phyloP scores from a whole-genome alignment of 2,329 filamentous ascomycete species.

The Diaporthe velutina region DNA sequence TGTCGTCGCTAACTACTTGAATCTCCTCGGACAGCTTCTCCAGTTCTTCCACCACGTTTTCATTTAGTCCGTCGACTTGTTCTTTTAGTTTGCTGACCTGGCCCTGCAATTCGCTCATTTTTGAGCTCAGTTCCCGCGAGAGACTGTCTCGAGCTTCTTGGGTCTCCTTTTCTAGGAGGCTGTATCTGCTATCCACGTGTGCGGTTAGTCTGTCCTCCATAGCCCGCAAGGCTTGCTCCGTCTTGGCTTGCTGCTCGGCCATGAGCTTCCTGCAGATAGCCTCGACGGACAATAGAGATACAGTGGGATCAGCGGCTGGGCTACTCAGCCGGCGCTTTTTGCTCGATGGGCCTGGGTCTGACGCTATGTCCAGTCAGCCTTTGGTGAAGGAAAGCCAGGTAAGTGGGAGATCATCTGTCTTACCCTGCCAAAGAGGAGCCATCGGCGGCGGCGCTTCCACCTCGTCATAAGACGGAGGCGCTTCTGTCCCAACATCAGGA shows the following conservation, averaged over 20 bases:
- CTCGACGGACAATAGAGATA: not conserved
- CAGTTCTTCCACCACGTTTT: not conserved
- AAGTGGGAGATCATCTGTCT: not conserved
- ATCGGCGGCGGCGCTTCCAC: constrained; percentile 20
- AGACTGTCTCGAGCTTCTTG: not conserved
- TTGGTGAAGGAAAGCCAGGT: not conserved
- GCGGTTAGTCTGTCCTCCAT: constrained; percentile 16
- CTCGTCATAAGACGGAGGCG: constrained; percentile 18
- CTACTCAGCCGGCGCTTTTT: constrained; percentile 12
- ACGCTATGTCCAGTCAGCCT: not conserved
- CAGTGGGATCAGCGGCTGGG: not conserved
- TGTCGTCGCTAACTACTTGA: constrained; percentile 9
- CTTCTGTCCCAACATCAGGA: constrained; percentile 6
- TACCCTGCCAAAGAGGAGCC: constrained; percentile 9
- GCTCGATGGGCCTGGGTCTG: not conserved
- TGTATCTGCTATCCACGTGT: constrained; percentile 12
- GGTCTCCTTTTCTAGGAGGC: not conserved
- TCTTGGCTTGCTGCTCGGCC: constrained; percentile 23
- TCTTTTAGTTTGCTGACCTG: constrained; percentile 16
- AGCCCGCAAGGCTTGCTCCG: not conserved
- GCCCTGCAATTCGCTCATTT: not conserved
- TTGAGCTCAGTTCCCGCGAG: constrained; percentile 2
- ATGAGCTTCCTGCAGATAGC: constrained; percentile 9
- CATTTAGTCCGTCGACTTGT: not conserved
- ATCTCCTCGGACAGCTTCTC: constrained; percentile 20